A percentile compares a stretch with the other conserved stretches of the same genome.
phyloP scores from a whole-genome alignment of 73 alveolate genomes.

The Tetrahymena malaccensis region DNA sequence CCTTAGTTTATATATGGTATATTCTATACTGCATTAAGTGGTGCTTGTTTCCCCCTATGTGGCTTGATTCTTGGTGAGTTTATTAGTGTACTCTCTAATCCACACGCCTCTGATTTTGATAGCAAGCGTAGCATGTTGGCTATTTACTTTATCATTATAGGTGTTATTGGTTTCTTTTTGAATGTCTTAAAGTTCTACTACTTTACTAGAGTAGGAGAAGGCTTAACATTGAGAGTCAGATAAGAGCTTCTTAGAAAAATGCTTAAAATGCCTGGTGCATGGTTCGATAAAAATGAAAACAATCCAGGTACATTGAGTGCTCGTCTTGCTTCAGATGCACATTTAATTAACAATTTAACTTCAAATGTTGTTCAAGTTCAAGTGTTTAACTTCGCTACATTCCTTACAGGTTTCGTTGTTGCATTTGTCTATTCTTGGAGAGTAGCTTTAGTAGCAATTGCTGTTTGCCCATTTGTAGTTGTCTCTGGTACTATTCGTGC shows the following conservation, averaged over 20 bases:
- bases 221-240: neutral
- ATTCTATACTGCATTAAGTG: neutral
- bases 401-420: conserved; percentile 1
- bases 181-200: neutral
- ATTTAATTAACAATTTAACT: neutral
- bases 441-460: conserved; percentile 20
- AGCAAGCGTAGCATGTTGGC: neutral
- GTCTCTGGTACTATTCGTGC: conserved; percentile 30
- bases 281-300: conserved; percentile 6
- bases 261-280: neutral
- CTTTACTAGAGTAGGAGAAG: neutral
- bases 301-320: conserved; percentile 21
- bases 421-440: conserved; percentile 17
- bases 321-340: conserved; percentile 3
- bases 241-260: neutral
- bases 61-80: neutral
- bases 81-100: neutral
- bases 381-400: conserved; percentile 1
- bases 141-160: neutral
- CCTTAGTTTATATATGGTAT: neutral
- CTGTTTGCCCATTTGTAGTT: neutral
- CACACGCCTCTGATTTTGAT: neutral
- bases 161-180: neutral
- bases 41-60: neutral
- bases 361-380: conserved; percentile 4